These are phyloP conservation scores for Cadophora sp. DNA, from an alignment of 2,329 filamentous ascomycete species.

Conservation along the genomic window DNA sequence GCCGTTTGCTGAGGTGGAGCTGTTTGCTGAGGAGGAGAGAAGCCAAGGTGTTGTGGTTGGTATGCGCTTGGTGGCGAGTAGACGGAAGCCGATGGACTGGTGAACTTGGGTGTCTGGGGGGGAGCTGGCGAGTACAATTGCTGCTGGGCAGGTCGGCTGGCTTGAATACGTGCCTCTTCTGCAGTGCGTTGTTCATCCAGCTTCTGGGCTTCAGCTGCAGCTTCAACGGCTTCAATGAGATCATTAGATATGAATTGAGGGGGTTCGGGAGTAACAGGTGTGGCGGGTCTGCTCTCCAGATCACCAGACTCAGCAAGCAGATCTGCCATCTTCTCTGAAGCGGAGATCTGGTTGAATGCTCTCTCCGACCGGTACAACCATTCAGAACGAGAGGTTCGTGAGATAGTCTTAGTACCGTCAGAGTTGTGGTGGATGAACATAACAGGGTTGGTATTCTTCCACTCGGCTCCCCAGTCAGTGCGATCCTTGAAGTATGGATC, in stretches of 20 bases:
- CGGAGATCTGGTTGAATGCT: constrained; percentile 14
- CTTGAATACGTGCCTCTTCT: constrained; percentile 17
- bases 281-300: constrained; percentile 12
- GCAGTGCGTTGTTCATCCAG: constrained; percentile 8
- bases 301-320: constrained; percentile 19
- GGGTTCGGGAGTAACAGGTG: constrained; percentile 17
- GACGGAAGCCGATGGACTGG: neutral
- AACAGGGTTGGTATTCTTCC: constrained; percentile 20
- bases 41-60: neutral
- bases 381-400: constrained; percentile 33
- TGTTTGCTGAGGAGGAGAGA: constrained; percentile 12
- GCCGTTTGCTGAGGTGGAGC: constrained; percentile 11
- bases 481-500: constrained; percentile 26
- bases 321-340: constrained; percentile 13
- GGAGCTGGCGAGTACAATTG: neutral
- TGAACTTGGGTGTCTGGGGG: neutral
- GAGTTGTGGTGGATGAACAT: constrained; percentile 23
- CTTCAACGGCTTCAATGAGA: constrained; percentile 19
- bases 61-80: constrained; percentile 18
- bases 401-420: constrained; percentile 16
- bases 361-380: constrained; percentile 28
- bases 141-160: neutral
- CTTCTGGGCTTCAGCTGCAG: constrained; percentile 8
- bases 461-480: constrained; percentile 26
- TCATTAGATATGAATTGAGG: constrained; percentile 18